Evolutionary conservation across 2,329 filamentous ascomycete genomes (phyloP).

Genomic region (Diaporthe sp.): DNA sequence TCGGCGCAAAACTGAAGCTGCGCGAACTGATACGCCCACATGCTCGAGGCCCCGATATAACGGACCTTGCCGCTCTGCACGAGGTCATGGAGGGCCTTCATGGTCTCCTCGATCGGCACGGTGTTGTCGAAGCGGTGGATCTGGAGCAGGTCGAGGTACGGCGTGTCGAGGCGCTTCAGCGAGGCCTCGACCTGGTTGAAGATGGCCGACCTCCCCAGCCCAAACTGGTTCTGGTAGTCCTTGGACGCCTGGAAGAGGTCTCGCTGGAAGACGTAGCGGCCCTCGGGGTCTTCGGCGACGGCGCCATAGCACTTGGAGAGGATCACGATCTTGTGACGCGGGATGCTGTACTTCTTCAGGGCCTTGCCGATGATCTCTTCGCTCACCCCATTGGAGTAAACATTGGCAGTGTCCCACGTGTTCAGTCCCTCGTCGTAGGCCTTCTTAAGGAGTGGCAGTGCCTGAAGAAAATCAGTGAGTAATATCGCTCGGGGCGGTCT

Average conservation of each 20-base stretch:
- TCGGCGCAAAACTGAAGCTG: constrained; percentile 68
- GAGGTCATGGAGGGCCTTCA: constrained; percentile 72
- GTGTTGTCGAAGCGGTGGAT: constrained; percentile 71
- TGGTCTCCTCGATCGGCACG: constrained; percentile 70
- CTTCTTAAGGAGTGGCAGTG: constrained; percentile 44
- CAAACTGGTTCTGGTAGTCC: constrained; percentile 54
- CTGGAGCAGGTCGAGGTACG: constrained; percentile 66
- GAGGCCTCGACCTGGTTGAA: constrained; percentile 56
- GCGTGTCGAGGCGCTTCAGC: constrained; percentile 50
- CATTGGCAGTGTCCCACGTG: constrained; percentile 64
- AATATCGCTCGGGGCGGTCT: constrained; percentile 24
- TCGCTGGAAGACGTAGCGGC: constrained; percentile 44
- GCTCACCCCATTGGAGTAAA: constrained; percentile 72
- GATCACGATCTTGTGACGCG: constrained; percentile 74
- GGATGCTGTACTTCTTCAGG: constrained; percentile 74
- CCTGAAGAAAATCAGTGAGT: constrained; percentile 3
- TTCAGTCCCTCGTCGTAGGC: constrained; percentile 50
- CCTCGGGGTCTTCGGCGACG: constrained; percentile 52
- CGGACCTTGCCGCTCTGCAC: constrained; percentile 69
- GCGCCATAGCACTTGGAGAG: constrained; percentile 66
- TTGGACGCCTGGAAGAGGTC: constrained; percentile 47
- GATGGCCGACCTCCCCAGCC: constrained; percentile 52
- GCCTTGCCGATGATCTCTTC: constrained; percentile 77
- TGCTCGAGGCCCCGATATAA: constrained; percentile 64
- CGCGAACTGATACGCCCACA: constrained; percentile 67